Evolutionary conservation across 208 protist species (phyloP).

Genomic region (Polymyxa betae): DNA sequence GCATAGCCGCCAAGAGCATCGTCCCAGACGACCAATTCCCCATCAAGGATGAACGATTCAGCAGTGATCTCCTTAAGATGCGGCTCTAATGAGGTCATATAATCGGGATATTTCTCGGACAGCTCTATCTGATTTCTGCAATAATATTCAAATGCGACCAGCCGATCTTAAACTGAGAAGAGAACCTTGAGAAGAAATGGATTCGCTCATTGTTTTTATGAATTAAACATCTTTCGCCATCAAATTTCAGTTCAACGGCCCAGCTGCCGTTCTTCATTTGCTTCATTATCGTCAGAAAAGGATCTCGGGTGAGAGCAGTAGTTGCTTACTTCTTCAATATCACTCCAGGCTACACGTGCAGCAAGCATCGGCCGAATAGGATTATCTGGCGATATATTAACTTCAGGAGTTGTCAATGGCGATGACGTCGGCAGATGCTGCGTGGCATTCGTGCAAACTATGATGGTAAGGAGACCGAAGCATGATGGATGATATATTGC

Average conservation of each 20-base stretch:
- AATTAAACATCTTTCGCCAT: constrained; percentile 42
- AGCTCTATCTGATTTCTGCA: constrained; percentile 42
- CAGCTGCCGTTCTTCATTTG: background rate
- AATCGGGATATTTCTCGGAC: constrained; percentile 18
- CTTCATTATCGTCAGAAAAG: background rate
- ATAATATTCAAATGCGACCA: constrained; percentile 1
- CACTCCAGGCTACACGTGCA: background rate
- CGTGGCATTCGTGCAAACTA: constrained; percentile 33
- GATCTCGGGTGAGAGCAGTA: background rate
- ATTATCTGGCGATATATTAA: background rate
- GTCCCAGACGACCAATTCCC: constrained; percentile 27
- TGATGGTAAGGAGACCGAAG: background rate
- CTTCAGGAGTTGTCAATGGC: background rate
- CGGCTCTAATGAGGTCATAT: background rate
- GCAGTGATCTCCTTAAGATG: background rate
- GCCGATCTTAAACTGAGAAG: background rate
- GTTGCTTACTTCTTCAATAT: constrained; percentile 23
- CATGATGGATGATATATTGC: background rate
- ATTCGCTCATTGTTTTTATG: background rate
- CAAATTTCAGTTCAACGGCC: constrained; percentile 53
- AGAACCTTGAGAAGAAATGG: background rate
- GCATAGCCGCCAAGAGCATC: background rate
- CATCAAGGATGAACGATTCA: background rate
- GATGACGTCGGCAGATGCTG: background rate
- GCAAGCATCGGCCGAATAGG: constrained; percentile 41